Conservation (phyloP, 129 eudicot species). For the Artemisia annua region DNA sequence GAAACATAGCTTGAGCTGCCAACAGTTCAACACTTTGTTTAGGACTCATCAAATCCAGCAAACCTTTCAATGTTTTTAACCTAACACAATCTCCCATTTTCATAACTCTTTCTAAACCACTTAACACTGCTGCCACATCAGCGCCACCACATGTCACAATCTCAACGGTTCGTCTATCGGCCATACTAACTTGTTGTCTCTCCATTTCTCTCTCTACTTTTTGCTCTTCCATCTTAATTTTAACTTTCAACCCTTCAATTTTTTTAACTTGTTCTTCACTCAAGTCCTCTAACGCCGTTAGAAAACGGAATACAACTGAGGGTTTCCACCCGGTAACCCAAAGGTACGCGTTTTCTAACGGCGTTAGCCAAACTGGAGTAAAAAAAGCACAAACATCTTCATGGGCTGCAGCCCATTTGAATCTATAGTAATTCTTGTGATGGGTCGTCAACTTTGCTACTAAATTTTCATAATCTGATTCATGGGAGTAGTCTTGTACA, state of each 20-base stretch:
- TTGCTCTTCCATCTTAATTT: slow-evolving; percentile 60
- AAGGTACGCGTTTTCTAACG: slow-evolving; percentile 45
- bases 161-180: slow-evolving; percentile 59
- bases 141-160: slow-evolving; percentile 32
- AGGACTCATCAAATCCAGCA: slow-evolving; percentile 66
- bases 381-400: slow-evolving; percentile 65
- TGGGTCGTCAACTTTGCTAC: slow-evolving; percentile 62
- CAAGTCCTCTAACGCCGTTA: slow-evolving; percentile 38
- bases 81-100: slow-evolving; percentile 84
- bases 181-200: slow-evolving; percentile 69
- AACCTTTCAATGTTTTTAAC: slow-evolving; percentile 64
- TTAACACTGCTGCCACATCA: slow-evolving; percentile 10
- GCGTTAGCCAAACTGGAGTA: slow-evolving; percentile 57
- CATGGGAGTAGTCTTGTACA: neutral
- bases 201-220: slow-evolving; percentile 89
- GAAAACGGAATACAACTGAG: slow-evolving; percentile 46
- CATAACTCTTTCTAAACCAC: slow-evolving; percentile 69
- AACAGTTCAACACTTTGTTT: slow-evolving; percentile 59
- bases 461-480: slow-evolving; percentile 27
- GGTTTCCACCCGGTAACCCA: slow-evolving; percentile 99
- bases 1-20: slow-evolving; percentile 59
- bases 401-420: slow-evolving; percentile 77
- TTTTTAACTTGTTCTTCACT: slow-evolving; percentile 51
- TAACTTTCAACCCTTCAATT: slow-evolving; percentile 46
- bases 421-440: slow-evolving; percentile 66